Base-by-base conservation (phyloP, 306 rosid genomes). In the Lithocarpus polystachyus region DNA sequence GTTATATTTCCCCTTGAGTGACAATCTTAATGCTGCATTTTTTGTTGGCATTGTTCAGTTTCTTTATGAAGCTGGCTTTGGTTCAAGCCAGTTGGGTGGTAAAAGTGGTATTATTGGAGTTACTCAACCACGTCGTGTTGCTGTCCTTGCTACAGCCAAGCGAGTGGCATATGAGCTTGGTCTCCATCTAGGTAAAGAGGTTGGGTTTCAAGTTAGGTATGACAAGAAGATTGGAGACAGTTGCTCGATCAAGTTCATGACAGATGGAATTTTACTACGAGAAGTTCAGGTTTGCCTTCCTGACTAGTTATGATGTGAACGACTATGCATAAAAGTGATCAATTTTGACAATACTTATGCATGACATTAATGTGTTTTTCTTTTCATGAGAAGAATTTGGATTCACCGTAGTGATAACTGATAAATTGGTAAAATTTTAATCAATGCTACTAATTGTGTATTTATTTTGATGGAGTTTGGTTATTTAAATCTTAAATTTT, bases 41-140 rank as follows among this genome's bases (percentile, higher is more conserved):
- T 61, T 48, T 22, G 11, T 74, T 23, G 40, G 56, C 35, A 26
- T 31, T 72, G 72, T 55, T 71, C 81, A 92, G 98, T 92, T 92
- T 87, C 91, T 94, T 79, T 92, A 89, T 76, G 97, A 94, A 85
- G 94, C 97, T 77, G 97, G 98, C 67, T 94, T 83, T 85, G 97
- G 97, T 84, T 90, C 97, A 71, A 88, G 81, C 53, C 82, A 84
- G 81, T 85, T 82, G 43, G 57, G 56, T 51, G 73, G 45, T 57
- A 88, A 76, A 78, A 82, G 85, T 18, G 94, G 98, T 65, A 77
- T 90, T 71, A 91, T 94, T 72, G 98, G 97, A 78, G 94, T 92
- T 67, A 92, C 98, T 78, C 98, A 94, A 86, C 98, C 98, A 40
- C 97, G 97, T 3, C 91, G 98, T 53, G 97, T 92, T 83, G 97